Conservation (phyloP, 768 basidiomycete genomes). For the Dictyophora rubrovolvata region DNA sequence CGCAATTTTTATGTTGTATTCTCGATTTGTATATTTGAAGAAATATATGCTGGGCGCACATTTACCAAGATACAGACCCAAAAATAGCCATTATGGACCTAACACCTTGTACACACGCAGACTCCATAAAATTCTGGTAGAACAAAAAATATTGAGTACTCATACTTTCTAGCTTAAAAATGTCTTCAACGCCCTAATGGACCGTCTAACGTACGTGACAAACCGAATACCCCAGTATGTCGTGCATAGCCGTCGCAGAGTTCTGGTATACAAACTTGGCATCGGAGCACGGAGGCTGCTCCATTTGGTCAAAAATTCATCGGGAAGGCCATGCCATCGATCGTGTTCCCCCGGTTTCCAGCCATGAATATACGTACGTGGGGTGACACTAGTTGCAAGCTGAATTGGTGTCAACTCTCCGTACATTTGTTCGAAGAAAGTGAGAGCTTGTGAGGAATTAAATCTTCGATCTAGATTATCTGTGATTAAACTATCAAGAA, state of each 20-base stretch:
- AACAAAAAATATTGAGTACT: no score
- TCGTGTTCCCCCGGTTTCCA: background rate
- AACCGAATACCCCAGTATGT: background rate
- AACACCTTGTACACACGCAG: no score
- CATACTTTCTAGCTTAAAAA: no score
- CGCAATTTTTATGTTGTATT: no score
- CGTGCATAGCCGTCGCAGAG: background rate
- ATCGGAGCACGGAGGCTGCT: background rate
- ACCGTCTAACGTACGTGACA: background rate
- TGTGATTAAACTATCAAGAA: background rate
- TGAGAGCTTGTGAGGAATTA: background rate
- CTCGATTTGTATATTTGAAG: no score
- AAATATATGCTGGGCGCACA: no score
- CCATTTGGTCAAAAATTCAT: background rate
- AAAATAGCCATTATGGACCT: no score
- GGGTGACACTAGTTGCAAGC: background rate
- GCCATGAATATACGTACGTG: background rate
- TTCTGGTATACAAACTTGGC: background rate
- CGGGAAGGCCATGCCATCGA: background rate
- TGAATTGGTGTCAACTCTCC: background rate
- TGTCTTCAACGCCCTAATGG: no score
- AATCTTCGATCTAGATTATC: background rate
- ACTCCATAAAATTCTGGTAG: no score
- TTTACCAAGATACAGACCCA: no score
- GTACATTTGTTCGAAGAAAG: background rate